phyloP scores from a whole-genome alignment of 768 basidiomycete genomes.

The Sporobolomyces roseus region DNA sequence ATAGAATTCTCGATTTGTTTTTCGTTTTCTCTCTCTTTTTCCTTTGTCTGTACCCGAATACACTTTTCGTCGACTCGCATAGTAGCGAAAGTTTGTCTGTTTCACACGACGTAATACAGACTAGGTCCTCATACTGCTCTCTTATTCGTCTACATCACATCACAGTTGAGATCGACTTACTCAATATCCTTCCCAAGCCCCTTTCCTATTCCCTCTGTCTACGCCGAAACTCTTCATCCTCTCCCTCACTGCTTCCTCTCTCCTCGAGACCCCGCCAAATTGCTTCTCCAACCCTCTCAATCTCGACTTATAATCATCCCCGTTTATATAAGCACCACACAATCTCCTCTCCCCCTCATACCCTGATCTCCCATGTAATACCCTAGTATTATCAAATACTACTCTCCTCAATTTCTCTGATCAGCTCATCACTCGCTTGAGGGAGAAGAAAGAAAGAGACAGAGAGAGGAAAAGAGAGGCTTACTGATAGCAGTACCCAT shows the following conservation, averaged over 20 bases:
- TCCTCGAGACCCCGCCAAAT: constrained; percentile 18
- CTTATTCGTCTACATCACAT: no score
- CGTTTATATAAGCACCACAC: constrained; percentile 91
- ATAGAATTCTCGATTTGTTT: no score
- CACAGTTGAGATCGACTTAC: no score
- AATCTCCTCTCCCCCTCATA: constrained; percentile 83
- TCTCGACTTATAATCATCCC: constrained; percentile 82
- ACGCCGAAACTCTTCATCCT: not conserved
- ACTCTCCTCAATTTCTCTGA: no score
- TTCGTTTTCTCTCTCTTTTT: no score
- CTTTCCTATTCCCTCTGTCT: no score
- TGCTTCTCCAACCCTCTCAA: constrained; percentile 50
- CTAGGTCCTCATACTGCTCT: no score
- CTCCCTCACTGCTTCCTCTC: not conserved
- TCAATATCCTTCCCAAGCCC: no score
- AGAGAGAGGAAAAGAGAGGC: constrained; percentile 46
- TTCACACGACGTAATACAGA: no score
- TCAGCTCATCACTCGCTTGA: not conserved
- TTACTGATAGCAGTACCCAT: constrained; percentile 79
- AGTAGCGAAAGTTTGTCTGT: no score
- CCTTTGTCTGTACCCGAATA: no score
- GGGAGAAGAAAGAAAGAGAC: not conserved
- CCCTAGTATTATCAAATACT: constrained; percentile 91
- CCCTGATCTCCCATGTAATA: constrained; percentile 87
- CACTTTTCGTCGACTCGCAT: no score